These are phyloP conservation scores for Hanseniaspora occidentalis DNA, from an alignment of 805 yeast genomes.

Conservation along the genomic window DNA sequence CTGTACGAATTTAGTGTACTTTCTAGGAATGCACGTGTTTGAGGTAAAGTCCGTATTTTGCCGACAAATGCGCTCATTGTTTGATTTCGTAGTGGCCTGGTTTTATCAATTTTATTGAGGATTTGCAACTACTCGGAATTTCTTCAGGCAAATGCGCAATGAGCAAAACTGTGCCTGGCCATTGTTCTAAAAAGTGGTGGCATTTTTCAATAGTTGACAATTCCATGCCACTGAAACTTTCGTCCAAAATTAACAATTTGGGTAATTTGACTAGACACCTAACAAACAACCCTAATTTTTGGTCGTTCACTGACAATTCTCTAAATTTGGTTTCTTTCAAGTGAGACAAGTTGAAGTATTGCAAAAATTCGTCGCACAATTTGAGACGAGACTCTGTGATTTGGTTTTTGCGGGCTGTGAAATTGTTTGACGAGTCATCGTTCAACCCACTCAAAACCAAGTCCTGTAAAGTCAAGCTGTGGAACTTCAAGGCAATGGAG, in stretches of 20 bases:
- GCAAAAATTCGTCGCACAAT: conserved; percentile 33
- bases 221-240: conserved; percentile 87
- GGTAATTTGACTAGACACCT: conserved; percentile 75
- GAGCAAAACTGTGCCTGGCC: conserved; percentile 61
- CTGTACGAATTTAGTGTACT: too few species aligned
- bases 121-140: conserved; percentile 21
- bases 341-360: conserved; percentile 25
- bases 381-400: conserved; percentile 22
- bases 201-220: conserved; percentile 45
- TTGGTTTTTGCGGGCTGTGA: conserved; percentile 31
- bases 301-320: conserved; percentile 54
- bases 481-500: conserved; percentile 54
- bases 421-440: conserved; percentile 42
- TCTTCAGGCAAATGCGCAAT: conserved; percentile 77
- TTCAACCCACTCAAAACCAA: conserved; percentile 62
- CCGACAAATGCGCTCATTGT: too few species aligned
- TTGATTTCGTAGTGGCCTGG: conserved; percentile 27
- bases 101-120: conserved; percentile 19
- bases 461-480: conserved; percentile 35
- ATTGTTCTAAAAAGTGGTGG: conserved; percentile 35
- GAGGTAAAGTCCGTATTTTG: too few species aligned
- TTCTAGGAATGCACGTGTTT: too few species aligned
- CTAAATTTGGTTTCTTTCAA: conserved; percentile 32
- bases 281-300: conserved; percentile 63
- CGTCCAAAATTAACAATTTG: conserved; percentile 69